A percentile compares a stretch with the other conserved stretches of the same genome.
Conservation (phyloP, 2,329 filamentous ascomycete genomes). For the Fusarium pseudoanthophilum region DNA sequence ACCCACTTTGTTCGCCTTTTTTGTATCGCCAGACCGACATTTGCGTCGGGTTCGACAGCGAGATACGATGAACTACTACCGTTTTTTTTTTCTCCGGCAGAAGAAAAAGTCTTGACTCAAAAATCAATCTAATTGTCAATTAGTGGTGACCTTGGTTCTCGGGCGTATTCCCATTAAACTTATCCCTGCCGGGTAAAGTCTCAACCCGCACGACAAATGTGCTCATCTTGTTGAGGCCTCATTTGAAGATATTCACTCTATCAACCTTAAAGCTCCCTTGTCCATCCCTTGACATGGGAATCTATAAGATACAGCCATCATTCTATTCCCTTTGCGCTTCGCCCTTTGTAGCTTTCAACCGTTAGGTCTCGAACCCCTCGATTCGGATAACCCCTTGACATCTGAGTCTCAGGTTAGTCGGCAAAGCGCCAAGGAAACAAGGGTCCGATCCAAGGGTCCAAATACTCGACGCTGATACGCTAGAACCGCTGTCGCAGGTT, state of each 20-base stretch:
- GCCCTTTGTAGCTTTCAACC: constrained; percentile 23
- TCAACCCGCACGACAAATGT: constrained; percentile 14
- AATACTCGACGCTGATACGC: constrained; percentile 33
- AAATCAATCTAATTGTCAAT: not conserved
- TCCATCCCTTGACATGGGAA: constrained; percentile 32
- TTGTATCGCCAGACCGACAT: constrained; percentile 41
- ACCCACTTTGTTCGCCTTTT: constrained; percentile 31
- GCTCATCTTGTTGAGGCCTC: not conserved
- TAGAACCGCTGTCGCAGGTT: constrained; percentile 41
- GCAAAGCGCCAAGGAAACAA: constrained; percentile 28
- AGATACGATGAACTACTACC: constrained; percentile 13
- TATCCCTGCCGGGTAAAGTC: constrained; percentile 14
- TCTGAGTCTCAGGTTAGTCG: constrained; percentile 43
- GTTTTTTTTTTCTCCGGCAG: constrained; percentile 14
- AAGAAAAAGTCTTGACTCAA: constrained; percentile 7
- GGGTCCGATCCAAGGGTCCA: constrained; percentile 25
- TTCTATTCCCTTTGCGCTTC: constrained; percentile 20
- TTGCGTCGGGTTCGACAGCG: constrained; percentile 23
- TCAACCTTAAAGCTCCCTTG: constrained; percentile 16
- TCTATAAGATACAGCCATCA: constrained; percentile 37
- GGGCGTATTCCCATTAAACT: constrained; percentile 9
- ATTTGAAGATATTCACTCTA: constrained; percentile 14
- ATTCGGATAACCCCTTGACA: constrained; percentile 24
- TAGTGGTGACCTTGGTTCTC: constrained; percentile 8
- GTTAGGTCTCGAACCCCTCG: constrained; percentile 23